Conservation (phyloP, 176 grass and related monocot genomes). For the Oryza australiensis region DNA sequence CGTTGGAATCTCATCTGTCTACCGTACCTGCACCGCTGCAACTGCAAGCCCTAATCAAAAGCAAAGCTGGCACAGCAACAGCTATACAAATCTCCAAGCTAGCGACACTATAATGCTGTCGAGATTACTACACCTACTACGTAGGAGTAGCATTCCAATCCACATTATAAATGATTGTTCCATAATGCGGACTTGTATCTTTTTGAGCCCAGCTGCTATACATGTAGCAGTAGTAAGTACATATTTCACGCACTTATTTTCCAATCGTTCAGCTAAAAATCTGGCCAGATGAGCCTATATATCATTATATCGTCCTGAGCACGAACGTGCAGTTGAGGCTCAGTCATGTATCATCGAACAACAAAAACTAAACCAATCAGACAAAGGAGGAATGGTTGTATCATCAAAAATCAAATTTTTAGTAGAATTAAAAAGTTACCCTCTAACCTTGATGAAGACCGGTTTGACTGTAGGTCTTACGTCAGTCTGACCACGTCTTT, state of each 20-base stretch:
- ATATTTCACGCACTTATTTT: neutral
- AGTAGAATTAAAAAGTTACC: too few species aligned
- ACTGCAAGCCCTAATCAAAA: neutral
- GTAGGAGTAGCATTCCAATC: neutral
- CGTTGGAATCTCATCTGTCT: neutral
- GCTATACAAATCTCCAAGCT: too few species aligned
- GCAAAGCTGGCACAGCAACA: neutral
- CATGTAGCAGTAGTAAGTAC: too few species aligned
- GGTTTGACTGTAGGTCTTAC: too few species aligned
- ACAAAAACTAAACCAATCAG: too few species aligned
- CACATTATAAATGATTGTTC: neutral
- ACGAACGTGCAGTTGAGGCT: neutral
- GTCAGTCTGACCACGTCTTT: too few species aligned
- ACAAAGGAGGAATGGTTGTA: too few species aligned
- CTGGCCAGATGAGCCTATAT: neutral
- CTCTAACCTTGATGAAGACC: too few species aligned
- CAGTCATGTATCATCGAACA: too few species aligned
- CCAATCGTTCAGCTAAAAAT: neutral
- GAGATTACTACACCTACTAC: neutral
- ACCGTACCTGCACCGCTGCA: neutral
- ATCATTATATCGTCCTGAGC: neutral
- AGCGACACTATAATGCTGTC: neutral
- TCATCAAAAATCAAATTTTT: too few species aligned
- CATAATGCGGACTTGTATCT: neutral
- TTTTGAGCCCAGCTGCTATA: neutral